Base-by-base conservation (phyloP, 495 filamentous ascomycete species). In the Neurospora sp. region DNA sequence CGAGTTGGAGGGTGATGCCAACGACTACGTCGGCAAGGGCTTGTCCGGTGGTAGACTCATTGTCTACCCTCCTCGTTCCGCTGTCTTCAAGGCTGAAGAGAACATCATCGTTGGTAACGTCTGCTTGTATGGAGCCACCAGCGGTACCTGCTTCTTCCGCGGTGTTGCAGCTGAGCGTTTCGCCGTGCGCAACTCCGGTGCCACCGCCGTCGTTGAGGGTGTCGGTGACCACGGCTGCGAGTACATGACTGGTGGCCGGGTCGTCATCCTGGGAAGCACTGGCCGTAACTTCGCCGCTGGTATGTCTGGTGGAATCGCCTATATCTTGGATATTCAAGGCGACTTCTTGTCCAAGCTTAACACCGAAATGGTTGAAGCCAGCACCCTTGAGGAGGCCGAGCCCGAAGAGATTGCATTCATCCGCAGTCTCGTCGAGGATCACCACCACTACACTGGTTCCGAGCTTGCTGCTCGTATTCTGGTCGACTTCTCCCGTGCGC, bases 271-370 rank as follows among this genome's bases (percentile, higher is more conserved):
- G 66, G 96, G 96, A 73, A 89, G 91, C 78, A 97, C 93, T 78
- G 96, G 96, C n/a, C 96, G 96, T 75, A 99, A 99, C 87, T 99
- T 99, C 78, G 96, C 96, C 78, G 96, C 96, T 73, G 96, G 96
- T 85, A 99, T 99, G 96, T 98, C 94, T 78, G 96, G 96, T 77
- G 96, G 96, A 85, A 98, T 99, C 84, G 95, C 96, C 41, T 99
- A 99, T 75, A 89, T 98, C 71, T 88, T 99, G 20, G 96, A 99
- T 77, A 91, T 96, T 84, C 89, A 95, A 79, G 88, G 92, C 73
- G 93, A 98, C 84, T 98, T 98, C 86, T 84, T 91, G 80, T 90
- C 91, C 70, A 98, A 98, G 88, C 92, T 98, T 84, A 99, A 99
- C 85, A 90, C 89, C 81, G 96, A 99, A 84, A 98, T 99, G 96